Conservation (phyloP, 805 yeast species). For the Debaryomyces castellii region DNA sequence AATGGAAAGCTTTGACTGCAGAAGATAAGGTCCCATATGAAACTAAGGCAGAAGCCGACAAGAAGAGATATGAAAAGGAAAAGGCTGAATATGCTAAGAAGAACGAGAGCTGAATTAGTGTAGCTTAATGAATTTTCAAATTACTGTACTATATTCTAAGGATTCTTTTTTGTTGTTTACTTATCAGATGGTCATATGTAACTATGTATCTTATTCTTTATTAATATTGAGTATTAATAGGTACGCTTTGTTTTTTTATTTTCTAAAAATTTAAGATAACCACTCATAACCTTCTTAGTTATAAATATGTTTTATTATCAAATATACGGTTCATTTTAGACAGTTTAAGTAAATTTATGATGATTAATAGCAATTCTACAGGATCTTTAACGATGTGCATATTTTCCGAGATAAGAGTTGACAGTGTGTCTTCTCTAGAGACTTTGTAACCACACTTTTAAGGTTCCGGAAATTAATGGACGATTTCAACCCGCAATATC, state of each 20-base stretch:
- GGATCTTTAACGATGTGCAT: no score
- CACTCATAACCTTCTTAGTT: background rate
- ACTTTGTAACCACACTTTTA: no score
- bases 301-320: background rate
- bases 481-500: no score
- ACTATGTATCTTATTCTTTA: slow-evolving; percentile 1
- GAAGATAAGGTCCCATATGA: slow-evolving; percentile 90
- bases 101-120: slow-evolving; percentile 11
- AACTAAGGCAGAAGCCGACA: slow-evolving; percentile 90
- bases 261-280: background rate
- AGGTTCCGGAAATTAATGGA: no score
- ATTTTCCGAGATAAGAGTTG: background rate
- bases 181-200: background rate
- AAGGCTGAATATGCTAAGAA: slow-evolving; percentile 76
- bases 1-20: slow-evolving; percentile 86
- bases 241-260: background rate
- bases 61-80: slow-evolving; percentile 95
- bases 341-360: background rate
- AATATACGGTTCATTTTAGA: background rate
- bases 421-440: no score
- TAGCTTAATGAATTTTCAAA: background rate
- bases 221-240: slow-evolving; percentile 3
- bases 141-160: slow-evolving; percentile 1
- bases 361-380: no score
- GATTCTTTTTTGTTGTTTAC: background rate